Conservation (phyloP, 2,329 filamentous ascomycete genomes). For the Proliferodiscus dingleyae region DNA sequence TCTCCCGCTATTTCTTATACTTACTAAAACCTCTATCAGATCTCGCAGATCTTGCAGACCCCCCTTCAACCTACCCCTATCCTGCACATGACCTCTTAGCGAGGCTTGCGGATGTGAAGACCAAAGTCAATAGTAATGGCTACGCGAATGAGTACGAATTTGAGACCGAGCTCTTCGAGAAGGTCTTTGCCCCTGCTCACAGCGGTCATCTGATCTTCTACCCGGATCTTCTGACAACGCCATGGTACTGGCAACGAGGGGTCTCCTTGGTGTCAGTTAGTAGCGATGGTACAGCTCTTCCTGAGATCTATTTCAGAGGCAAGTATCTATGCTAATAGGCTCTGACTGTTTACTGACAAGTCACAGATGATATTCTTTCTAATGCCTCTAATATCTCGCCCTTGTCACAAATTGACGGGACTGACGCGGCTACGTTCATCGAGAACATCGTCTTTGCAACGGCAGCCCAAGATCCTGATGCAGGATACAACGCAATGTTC, state of each 20-base stretch:
- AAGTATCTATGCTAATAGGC: constrained; percentile 12
- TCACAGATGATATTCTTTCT: constrained; percentile 9
- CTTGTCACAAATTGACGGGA: constrained; percentile 49
- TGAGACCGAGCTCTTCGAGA: constrained; percentile 45
- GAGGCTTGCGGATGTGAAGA: constrained; percentile 38
- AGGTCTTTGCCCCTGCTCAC: constrained; percentile 47
- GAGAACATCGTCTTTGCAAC: constrained; percentile 35
- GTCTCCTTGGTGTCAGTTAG: constrained; percentile 53
- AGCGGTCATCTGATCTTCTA: constrained; percentile 57
- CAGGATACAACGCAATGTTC: constrained; percentile 36
- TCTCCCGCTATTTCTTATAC: background rate
- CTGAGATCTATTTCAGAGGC: constrained; percentile 49
- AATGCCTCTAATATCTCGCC: constrained; percentile 40
- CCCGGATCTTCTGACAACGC: constrained; percentile 43
- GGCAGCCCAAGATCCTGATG: constrained; percentile 32
- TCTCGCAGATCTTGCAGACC: constrained; percentile 36
- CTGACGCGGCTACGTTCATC: constrained; percentile 42
- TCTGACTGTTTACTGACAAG: background rate
- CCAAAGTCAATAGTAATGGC: constrained; percentile 34
- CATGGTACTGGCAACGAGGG: constrained; percentile 44
- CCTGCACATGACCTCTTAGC: constrained; percentile 41
- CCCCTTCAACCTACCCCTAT: constrained; percentile 43
- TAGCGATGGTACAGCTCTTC: constrained; percentile 49
- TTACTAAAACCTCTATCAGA: background rate
- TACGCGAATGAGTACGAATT: constrained; percentile 50